Evolutionary conservation across 306 rosid genomes (phyloP).

Genomic region (Sindora glabra): DNA sequence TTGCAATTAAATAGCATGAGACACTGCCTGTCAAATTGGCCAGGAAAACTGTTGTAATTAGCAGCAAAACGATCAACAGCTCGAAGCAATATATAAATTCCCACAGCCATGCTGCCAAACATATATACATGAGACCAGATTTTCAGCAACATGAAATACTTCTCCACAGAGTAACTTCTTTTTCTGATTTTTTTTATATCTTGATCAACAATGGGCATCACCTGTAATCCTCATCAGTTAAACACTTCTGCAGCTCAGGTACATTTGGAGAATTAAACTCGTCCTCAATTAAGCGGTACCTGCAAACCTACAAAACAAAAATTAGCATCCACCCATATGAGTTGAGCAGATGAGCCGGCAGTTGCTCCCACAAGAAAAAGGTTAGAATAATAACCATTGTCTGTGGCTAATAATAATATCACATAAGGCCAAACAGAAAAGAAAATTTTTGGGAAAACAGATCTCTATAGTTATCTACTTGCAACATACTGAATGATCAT

Average conservation of each 20-base stretch:
- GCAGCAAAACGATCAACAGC: constrained; percentile 95
- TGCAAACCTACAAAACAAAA: constrained; percentile 68
- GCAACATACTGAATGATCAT: no score
- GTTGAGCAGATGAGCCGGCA: no score
- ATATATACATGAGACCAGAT: constrained; percentile 16
- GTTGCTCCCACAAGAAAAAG: no score
- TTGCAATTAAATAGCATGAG: neutral
- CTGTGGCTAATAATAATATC: no score
- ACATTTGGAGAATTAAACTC: constrained; percentile 74
- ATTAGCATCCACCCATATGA: constrained; percentile 11
- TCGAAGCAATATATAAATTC: constrained; percentile 84
- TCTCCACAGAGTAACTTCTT: neutral
- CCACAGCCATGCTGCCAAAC: constrained; percentile 59
- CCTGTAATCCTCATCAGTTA: constrained; percentile 95
- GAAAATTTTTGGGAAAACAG: no score
- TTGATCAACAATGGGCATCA: constrained; percentile 14
- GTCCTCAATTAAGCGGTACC: constrained; percentile 69
- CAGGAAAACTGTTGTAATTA: constrained; percentile 89
- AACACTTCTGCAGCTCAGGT: constrained; percentile 71
- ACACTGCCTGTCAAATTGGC: constrained; percentile 78
- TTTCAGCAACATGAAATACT: constrained; percentile 15
- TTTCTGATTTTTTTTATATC: neutral
- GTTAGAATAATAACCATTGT: no score
- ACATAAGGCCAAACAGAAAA: no score
- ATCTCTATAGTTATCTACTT: no score